Evolutionary conservation across 1,284 basidiomycete genomes (phyloP).

Genomic region (Salmacisia buchloeana): DNA sequence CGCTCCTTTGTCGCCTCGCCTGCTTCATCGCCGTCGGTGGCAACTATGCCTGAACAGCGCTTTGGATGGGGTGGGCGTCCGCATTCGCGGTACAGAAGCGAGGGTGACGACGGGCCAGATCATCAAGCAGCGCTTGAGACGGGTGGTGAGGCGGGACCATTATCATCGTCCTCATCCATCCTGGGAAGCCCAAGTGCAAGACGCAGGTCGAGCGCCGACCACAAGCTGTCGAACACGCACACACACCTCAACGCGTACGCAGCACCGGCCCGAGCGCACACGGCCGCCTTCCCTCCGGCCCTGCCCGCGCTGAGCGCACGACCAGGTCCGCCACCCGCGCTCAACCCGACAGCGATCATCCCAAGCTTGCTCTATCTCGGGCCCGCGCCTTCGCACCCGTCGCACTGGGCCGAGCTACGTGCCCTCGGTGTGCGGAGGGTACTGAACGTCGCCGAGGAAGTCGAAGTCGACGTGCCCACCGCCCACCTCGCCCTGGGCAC

Average conservation of each 20-base stretch:
- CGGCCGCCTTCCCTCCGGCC: background rate
- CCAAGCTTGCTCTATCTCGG: slow-evolving; percentile 7
- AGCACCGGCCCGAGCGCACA: background rate
- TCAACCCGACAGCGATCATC: slow-evolving; percentile 5
- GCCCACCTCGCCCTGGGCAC: background rate
- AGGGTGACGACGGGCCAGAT: too few species aligned
- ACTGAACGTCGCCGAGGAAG: slow-evolving; percentile 7
- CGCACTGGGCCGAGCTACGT: background rate
- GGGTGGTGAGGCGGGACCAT: too few species aligned
- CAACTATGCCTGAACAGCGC: too few species aligned
- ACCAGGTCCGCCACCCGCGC: background rate
- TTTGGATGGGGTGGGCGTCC: too few species aligned
- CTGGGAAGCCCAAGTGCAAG: background rate
- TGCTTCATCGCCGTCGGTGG: too few species aligned
- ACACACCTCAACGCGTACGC: background rate
- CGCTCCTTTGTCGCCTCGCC: background rate
- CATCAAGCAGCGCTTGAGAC: too few species aligned
- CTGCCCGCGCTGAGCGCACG: background rate
- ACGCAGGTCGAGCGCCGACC: background rate
- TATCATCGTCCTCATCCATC: background rate
- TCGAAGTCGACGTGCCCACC: background rate
- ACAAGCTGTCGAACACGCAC: background rate
- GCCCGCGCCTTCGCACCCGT: background rate
- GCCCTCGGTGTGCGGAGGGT: slow-evolving; percentile 1
- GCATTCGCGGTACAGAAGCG: too few species aligned